These are phyloP conservation scores for Dactylella cylindrospora DNA, from an alignment of 2,329 filamentous ascomycete genomes.

Conservation along the genomic window DNA sequence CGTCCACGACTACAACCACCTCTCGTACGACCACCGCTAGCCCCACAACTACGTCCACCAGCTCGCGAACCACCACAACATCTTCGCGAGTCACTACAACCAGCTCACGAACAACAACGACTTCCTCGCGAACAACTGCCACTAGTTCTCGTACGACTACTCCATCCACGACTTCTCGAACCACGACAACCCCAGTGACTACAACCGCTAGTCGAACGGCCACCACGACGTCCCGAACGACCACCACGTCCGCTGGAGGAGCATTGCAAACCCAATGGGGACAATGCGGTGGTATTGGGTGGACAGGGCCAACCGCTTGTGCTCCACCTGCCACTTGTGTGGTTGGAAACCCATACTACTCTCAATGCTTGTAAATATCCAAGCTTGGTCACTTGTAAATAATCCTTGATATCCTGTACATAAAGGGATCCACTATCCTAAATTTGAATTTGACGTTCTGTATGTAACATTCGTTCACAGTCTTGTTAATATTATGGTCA, in stretches of 20 bases:
- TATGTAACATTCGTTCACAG: too few relatives aligned
- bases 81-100: too few relatives aligned
- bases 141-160: too few relatives aligned
- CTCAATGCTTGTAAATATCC: slow-evolving; percentile 52
- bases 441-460: too few relatives aligned
- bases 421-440: too few relatives aligned
- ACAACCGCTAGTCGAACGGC: neutral
- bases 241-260: slow-evolving; percentile 5
- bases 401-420: too few relatives aligned
- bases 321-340: slow-evolving; percentile 53
- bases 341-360: slow-evolving; percentile 55
- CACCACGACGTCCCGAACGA: neutral
- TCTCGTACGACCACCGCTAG: slow-evolving; percentile 5
- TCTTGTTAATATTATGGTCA: too few relatives aligned
- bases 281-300: slow-evolving; percentile 56
- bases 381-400: neutral
- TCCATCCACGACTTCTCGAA: slow-evolving; percentile 6
- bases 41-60: slow-evolving; percentile 20
- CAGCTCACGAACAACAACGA: too few relatives aligned
- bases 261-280: slow-evolving; percentile 49
- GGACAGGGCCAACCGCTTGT: slow-evolving; percentile 53
- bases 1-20: slow-evolving; percentile 5
- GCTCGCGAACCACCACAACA: too few relatives aligned
- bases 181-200: neutral
- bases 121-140: too few relatives aligned